Base-by-base conservation (phyloP, 495 filamentous ascomycete species). In the Jackrogersella multiformis region DNA sequence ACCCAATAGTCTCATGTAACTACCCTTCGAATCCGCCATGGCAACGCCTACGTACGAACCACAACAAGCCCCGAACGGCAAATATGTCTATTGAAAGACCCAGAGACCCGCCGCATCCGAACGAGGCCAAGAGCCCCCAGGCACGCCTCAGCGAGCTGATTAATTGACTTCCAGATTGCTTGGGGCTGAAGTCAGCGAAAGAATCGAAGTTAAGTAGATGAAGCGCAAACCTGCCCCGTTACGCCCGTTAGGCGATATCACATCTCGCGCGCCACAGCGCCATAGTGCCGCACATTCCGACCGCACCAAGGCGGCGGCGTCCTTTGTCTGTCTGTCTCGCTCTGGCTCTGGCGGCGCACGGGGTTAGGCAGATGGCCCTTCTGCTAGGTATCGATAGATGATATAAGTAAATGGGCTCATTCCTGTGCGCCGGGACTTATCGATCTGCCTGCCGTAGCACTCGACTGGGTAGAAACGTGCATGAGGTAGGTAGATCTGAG, bases 311-410 rank as follows among this genome's bases (percentile, higher is more conserved):
- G 18, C 10, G 48, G 16, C 30, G 15, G 26, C 26, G 26, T 30
- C 26, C 7, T 30, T n/a, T n/a, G n/a, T n/a, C n/a, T n/a, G n/a
- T n/a, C n/a, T 30, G 26, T 30, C 26, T 16, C 26, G 35, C 30
- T 52, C 48, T 52, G 13, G 32, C 16, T 21, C 30, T 21, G 16
- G 28, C 30, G 48, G 16, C 21, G 26, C 28, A 52, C 30, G 12
- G 28, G 16, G 21, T 32, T 21, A 52, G 30, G 13, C 38, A 41
- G 26, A 3, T 30, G 26, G 3, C 7, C 23, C 5, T 21, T 52
- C 48, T 52, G 48, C 16, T 16, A 30, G 30, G 9, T 52, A 52
- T 35, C 48, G 48, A 35, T 52, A 52, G 48, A 52, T 10, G 32
- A 52, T 52, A 52, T 41, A 16, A 16, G 16, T 41, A 16, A n/a